Evolutionary conservation across 2,329 filamentous ascomycete genomes (phyloP), one percentile per base, ranked within the genome.

Genomic region (Epichloe hybrida): DNA sequence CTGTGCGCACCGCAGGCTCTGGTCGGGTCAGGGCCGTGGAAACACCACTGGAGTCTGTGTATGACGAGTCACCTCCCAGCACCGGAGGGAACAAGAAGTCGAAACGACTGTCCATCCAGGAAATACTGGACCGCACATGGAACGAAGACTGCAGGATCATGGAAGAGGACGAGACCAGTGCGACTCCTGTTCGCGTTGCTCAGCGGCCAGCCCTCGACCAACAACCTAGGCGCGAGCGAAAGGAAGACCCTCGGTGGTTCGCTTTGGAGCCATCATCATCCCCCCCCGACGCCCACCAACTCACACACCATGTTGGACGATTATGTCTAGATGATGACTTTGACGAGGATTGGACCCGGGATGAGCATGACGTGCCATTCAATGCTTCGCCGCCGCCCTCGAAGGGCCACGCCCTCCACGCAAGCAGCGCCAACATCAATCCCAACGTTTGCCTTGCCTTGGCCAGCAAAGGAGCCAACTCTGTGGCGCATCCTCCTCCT

Each of bases 41-140:
- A 61, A 84, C 83, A 31, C 84, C 85, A 15, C 70, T 89, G 47
- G 85, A 89, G 61, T 86, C 81, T 23, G 86, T 89, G 72, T 90
- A 89, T 64, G 85, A 90, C 66, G 86, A 90, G 58, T 87, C 84
- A 13, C 84, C 83, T 37, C 77, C 80, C 7, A 77, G 75, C 61
- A 75, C 76, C 17, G 17, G 17, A 17, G 70, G 73, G 50, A 75
- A 75, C 56, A 66, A 57, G 56, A 79, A 73, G 60, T 68, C 72
- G 2, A 80, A 79, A 58, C 70, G 77, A 27, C 61, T 79, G 11
- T 80, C 77, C 0, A 77, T 80, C 37, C 77, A 80, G 46, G 77
- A 80, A 56, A 79, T 80, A 17, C 61, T 80, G 17, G 77, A 74
- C 7, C 69, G 69, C 13, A 69, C 75, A 8, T 79, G 74, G 66